These are phyloP conservation scores for Aspergillus udagawae DNA, from an alignment of 2,329 filamentous ascomycete species.

Conservation along the genomic window DNA sequence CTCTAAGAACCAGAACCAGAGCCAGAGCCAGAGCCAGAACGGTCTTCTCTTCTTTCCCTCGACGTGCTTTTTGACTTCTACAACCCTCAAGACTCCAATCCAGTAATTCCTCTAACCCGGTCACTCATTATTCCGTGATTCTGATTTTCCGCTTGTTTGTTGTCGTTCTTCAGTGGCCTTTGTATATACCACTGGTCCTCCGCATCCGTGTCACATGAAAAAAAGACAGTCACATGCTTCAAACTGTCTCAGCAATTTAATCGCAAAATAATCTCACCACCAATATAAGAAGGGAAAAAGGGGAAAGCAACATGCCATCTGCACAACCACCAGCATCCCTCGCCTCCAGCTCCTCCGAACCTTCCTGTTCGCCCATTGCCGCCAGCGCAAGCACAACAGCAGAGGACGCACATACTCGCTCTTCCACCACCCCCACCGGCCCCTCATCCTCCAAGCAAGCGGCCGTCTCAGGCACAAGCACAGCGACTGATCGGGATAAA, in stretches of 20 bases:
- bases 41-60: background rate
- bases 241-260: background rate
- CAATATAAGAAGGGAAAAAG: background rate
- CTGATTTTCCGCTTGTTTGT: background rate
- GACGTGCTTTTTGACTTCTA: background rate
- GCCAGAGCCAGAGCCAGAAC: background rate
- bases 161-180: background rate
- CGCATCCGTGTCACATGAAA: conserved; percentile 12
- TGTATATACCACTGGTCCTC: background rate
- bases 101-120: no score
- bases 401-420: conserved; percentile 30
- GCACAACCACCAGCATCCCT: conserved; percentile 19
- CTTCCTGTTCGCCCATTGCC: conserved; percentile 19
- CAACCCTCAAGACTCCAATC: no score
- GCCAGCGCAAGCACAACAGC: conserved; percentile 20
- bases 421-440: conserved; percentile 30
- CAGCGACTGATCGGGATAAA: conserved; percentile 43
- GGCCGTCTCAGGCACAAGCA: conserved; percentile 7
- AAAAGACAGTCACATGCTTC: conserved; percentile 5
- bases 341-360: conserved; percentile 22
- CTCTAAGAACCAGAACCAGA: no score
- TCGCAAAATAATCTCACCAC: background rate
- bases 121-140: background rate
- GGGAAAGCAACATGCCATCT: conserved; percentile 20
- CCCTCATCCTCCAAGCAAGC: conserved; percentile 25